Evolutionary conservation across 2,329 filamentous ascomycete species (phyloP).

Genomic region (Fonsecaea pugnacius): DNA sequence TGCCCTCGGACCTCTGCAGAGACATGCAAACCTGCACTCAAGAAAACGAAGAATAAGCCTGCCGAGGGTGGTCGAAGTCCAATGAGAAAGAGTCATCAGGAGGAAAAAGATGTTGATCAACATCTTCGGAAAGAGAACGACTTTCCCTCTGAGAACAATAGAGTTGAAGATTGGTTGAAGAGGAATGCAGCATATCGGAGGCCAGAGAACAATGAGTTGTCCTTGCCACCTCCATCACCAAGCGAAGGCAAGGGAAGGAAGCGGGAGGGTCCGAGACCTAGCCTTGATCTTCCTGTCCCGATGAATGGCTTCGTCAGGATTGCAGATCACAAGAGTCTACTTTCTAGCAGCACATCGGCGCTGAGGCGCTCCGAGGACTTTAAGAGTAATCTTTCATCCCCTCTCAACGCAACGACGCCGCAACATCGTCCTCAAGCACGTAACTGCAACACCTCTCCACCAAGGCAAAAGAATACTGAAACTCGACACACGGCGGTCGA

Average conservation of each 20-base stretch:
- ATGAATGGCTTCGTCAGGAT: background rate
- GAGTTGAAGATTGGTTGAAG: slow-evolving; percentile 31
- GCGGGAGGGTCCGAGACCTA: background rate
- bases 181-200: slow-evolving; percentile 7
- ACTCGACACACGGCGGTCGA: background rate
- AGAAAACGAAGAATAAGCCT: background rate
- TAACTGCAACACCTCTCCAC: background rate
- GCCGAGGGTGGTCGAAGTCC: background rate
- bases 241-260: slow-evolving; percentile 5
- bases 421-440: background rate
- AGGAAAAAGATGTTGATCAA: too few relatives aligned
- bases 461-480: background rate
- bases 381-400: background rate
- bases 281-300: background rate
- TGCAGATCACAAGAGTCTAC: background rate
- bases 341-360: background rate
- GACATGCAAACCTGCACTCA: background rate
- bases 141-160: slow-evolving; percentile 2
- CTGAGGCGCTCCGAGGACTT: background rate
- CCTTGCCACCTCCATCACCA: slow-evolving; percentile 2
- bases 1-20: too few relatives aligned
- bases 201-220: background rate
- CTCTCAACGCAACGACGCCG: background rate
- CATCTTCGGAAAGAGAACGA: background rate
- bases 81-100: background rate